A percentile compares a stretch with the other conserved stretches of the same genome.
Evolutionary conservation across 2,329 filamentous ascomycete species (phyloP).

Genomic region (Arachnomyces sp.): DNA sequence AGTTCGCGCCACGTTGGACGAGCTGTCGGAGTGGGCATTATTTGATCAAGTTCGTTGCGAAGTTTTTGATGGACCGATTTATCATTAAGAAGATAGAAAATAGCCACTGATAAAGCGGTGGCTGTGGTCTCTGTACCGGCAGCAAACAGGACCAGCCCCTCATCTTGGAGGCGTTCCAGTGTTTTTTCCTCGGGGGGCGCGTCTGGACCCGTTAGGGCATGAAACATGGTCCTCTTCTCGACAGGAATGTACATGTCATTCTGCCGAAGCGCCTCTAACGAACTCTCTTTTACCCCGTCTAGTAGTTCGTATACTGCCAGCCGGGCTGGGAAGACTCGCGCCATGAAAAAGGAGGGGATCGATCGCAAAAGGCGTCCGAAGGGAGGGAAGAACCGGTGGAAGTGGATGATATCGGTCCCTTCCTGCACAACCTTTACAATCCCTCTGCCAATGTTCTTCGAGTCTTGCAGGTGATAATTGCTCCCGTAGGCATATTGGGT

Average conservation of each 20-base stretch:
- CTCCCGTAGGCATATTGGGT: constrained; percentile 18
- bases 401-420: constrained; percentile 27
- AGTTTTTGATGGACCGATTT: constrained; percentile 4
- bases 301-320: no score
- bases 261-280: constrained; percentile 19
- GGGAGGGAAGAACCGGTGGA: constrained; percentile 11
- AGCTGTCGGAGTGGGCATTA: not conserved
- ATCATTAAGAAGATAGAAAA: constrained; percentile 9
- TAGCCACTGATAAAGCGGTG: constrained; percentile 17
- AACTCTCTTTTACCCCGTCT: constrained; percentile 15
- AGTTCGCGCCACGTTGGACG: constrained; percentile 4
- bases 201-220: constrained; percentile 24
- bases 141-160: constrained; percentile 22
- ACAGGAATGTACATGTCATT: constrained; percentile 19
- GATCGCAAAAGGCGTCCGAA: no score
- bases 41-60: constrained; percentile 4
- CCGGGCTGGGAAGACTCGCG: no score
- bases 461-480: no score
- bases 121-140: constrained; percentile 31
- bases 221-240: constrained; percentile 17
- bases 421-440: no score
- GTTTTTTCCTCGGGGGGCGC: constrained; percentile 31
- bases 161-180: constrained; percentile 23
- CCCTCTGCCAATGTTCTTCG: no score
- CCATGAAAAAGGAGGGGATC: no score